These are phyloP conservation scores for Mycena albidolilacea DNA, from an alignment of 768 basidiomycete species.

Conservation along the genomic window DNA sequence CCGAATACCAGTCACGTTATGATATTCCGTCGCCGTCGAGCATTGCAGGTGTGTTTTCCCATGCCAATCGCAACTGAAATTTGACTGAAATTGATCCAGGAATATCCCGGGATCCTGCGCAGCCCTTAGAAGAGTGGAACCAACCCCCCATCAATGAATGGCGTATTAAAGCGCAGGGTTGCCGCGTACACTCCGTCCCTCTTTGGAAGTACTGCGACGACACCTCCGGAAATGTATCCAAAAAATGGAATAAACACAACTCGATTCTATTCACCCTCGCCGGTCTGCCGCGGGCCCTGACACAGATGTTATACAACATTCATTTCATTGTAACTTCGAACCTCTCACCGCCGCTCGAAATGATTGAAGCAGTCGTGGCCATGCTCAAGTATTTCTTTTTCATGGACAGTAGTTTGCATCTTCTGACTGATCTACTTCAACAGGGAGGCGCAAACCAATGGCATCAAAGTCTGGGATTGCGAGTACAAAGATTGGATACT, in stretches of 20 bases:
- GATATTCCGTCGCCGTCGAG: slow-evolving; percentile 8
- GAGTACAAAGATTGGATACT: slow-evolving; percentile 35
- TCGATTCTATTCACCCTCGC: slow-evolving; percentile 45
- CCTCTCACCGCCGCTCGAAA: slow-evolving; percentile 41
- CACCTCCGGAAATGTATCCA: slow-evolving; percentile 30
- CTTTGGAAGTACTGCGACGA: slow-evolving; percentile 7
- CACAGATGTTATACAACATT: slow-evolving; percentile 30
- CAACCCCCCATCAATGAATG: no score
- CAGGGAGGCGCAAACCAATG: slow-evolving; percentile 20
- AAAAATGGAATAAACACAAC: slow-evolving; percentile 50
- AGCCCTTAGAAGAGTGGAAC: no score
- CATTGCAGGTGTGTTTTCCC: slow-evolving; percentile 1
- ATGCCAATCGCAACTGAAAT: no score
- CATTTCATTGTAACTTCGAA: slow-evolving; percentile 45
- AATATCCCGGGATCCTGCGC: no score
- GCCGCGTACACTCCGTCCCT: no score
- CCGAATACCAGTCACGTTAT: slow-evolving; percentile 2
- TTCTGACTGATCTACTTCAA: not conserved
- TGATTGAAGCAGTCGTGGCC: slow-evolving; percentile 41
- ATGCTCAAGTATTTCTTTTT: slow-evolving; percentile 17
- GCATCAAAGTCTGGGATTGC: slow-evolving; percentile 35
- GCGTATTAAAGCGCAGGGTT: no score
- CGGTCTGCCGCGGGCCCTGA: slow-evolving; percentile 36
- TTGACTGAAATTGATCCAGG: no score
- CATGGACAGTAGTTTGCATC: not conserved